phyloP scores from a whole-genome alignment of 2,329 filamentous ascomycete genomes.

The Leptographium radiaticola region DNA sequence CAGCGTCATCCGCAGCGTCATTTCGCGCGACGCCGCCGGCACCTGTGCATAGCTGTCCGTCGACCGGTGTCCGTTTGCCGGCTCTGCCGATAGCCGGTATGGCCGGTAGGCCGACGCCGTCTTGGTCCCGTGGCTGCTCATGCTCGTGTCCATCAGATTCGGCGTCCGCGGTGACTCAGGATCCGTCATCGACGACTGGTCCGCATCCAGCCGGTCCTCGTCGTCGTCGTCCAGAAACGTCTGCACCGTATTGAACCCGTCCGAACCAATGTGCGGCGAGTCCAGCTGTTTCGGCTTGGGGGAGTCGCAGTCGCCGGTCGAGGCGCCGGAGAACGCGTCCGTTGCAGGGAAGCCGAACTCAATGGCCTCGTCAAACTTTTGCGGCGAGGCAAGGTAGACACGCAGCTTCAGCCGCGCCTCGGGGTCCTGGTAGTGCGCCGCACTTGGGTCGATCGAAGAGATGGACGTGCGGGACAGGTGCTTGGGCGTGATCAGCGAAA shows the following conservation, averaged over 20 bases:
- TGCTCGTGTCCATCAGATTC: slow-evolving; percentile 27
- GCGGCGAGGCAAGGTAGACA: slow-evolving; percentile 73
- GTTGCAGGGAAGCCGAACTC: slow-evolving; percentile 80
- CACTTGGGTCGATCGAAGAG: slow-evolving; percentile 52
- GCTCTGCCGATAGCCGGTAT: slow-evolving; percentile 7
- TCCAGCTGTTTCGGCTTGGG: slow-evolving; percentile 16
- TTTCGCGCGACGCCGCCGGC: slow-evolving; percentile 57
- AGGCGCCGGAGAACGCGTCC: slow-evolving; percentile 25
- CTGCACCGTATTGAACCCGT: slow-evolving; percentile 36
- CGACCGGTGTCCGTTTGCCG: slow-evolving; percentile 16
- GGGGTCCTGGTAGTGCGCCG: slow-evolving; percentile 80
- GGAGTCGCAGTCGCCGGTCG: neutral
- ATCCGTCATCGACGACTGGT: slow-evolving; percentile 40
- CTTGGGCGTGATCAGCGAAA: slow-evolving; percentile 39
- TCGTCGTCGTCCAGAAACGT: slow-evolving; percentile 38
- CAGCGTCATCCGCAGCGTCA: slow-evolving; percentile 93
- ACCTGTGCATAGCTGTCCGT: slow-evolving; percentile 33
- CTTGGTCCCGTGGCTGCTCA: neutral
- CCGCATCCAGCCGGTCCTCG: slow-evolving; percentile 32
- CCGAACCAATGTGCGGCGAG: slow-evolving; percentile 21
- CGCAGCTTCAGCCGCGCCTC: slow-evolving; percentile 77
- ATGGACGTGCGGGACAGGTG: slow-evolving; percentile 30
- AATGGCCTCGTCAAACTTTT: slow-evolving; percentile 91
- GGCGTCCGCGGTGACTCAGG: slow-evolving; percentile 48
- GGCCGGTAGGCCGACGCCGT: neutral